Base-by-base conservation (phyloP, 192 early-diverging fungal species). In the Coemansia sp. region DNA sequence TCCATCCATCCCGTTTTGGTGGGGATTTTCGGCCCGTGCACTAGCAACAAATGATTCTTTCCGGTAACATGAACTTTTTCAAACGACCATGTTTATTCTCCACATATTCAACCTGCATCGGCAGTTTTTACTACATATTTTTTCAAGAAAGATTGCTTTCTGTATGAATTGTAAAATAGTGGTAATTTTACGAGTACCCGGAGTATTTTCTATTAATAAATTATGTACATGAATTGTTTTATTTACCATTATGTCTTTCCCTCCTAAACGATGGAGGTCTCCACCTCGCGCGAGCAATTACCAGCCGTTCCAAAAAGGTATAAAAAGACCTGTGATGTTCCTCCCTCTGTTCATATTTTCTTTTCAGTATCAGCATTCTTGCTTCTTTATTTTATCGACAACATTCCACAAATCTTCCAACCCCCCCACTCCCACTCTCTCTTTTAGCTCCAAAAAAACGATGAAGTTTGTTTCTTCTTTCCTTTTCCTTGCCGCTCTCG, bases 391-490 rank as follows among this genome's bases (percentile, higher is more conserved):
- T 62, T 2, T 63, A 32, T 28, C 35, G 35, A 40, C 30, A 50
- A 57, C 43, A 37, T 10, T 62, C 44, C 46, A 21, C 55, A 16
- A 30, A 37, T 21, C 42, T 7, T 7, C 28, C 52, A 37, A 13
- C 32, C 43, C 37, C 2, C n/a, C 32, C 13, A 14, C 33, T 21
- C 16, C 32, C 16, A 7, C 16, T 40, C 30, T 50, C 37, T 5
- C 50, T 33, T 26, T 26, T 26, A 26, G 26, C 26, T 26, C 26
- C 26, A 26, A 26, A 26, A 26, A 26, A 40, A 66, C 66, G 7
- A 77, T 77, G 76, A 77, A 77, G 76, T 60, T 69, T 59, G 42
- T 67, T 28, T 38, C 62, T 28, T 72, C 70, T 14, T 49, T 77
- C 30, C 57, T 77, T 46, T 64, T 70, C 13, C 70, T 77, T 19